Conservation (phyloP, 2,329 filamentous ascomycete genomes). For the Fusarium sublunatum region DNA sequence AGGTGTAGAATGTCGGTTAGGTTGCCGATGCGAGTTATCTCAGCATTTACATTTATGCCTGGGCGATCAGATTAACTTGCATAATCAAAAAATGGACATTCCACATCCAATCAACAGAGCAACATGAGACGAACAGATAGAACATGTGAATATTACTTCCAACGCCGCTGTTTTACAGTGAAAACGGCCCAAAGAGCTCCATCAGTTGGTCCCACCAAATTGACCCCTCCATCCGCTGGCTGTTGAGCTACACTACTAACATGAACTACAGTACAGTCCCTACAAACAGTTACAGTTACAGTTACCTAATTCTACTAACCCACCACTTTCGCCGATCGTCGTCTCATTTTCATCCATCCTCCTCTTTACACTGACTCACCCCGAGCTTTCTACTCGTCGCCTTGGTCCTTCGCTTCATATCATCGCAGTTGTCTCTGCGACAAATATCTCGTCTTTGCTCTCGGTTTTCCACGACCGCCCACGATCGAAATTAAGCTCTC, state of each 20-base stretch:
- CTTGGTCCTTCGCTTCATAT: not conserved
- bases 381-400: not conserved
- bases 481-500: conserved; percentile 10
- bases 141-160: too few species aligned
- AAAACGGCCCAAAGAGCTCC: not conserved
- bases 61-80: too few species aligned
- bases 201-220: conserved; percentile 1
- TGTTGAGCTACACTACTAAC: not conserved
- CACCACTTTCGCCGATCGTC: conserved; percentile 20
- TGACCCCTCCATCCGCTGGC: conserved; percentile 12
- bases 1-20: not conserved
- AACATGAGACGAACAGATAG: too few species aligned
- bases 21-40: not conserved
- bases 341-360: conserved; percentile 21
- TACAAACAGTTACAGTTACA: not conserved
- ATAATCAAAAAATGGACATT: too few species aligned
- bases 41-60: not conserved
- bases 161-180: not conserved
- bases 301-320: not conserved
- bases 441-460: conserved; percentile 2
- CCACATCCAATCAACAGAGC: too few species aligned
- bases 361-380: conserved; percentile 1
- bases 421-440: not conserved
- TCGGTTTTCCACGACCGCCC: conserved; percentile 11
- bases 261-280: not conserved